These are phyloP conservation scores for Paecilomyces niveus DNA, from an alignment of 2,329 filamentous ascomycete species.

Conservation along the genomic window DNA sequence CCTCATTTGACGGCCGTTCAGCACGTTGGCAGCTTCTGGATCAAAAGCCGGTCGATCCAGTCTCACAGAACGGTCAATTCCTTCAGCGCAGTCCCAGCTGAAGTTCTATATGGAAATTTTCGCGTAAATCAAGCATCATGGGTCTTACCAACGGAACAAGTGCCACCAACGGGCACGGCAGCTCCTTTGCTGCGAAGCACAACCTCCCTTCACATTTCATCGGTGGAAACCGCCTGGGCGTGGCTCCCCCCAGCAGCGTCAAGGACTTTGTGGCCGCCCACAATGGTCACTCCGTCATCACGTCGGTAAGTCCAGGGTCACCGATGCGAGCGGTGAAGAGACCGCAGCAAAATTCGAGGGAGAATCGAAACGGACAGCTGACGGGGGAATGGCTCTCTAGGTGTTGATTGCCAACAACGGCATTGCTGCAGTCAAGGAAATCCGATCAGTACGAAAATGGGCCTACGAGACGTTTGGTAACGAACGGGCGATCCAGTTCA, in stretches of 20 bases:
- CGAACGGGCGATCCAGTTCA: constrained; percentile 97
- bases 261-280: constrained; percentile 91
- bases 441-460: constrained; percentile 99
- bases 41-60: too few species aligned
- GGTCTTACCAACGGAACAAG: constrained; percentile 29
- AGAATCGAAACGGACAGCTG: not conserved
- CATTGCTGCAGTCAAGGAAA: constrained; percentile 99
- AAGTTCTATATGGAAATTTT: constrained; percentile 12
- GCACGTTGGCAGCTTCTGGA: too few species aligned
- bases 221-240: constrained; percentile 80
- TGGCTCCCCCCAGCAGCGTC: constrained; percentile 75
- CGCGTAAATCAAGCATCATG: constrained; percentile 26
- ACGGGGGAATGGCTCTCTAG: constrained; percentile 40
- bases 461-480: constrained; percentile 99
- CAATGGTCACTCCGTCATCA: constrained; percentile 96
- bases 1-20: not conserved
- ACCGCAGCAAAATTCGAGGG: not conserved
- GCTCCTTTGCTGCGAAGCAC: constrained; percentile 72
- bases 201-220: constrained; percentile 90
- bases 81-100: not conserved
- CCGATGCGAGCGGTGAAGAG: not conserved
- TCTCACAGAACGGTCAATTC: too few species aligned
- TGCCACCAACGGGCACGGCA: constrained; percentile 45
- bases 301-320: constrained; percentile 62
- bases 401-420: constrained; percentile 99